phyloP scores from a whole-genome alignment of 2,329 filamentous ascomycete species.

The Neurospora sp. region DNA sequence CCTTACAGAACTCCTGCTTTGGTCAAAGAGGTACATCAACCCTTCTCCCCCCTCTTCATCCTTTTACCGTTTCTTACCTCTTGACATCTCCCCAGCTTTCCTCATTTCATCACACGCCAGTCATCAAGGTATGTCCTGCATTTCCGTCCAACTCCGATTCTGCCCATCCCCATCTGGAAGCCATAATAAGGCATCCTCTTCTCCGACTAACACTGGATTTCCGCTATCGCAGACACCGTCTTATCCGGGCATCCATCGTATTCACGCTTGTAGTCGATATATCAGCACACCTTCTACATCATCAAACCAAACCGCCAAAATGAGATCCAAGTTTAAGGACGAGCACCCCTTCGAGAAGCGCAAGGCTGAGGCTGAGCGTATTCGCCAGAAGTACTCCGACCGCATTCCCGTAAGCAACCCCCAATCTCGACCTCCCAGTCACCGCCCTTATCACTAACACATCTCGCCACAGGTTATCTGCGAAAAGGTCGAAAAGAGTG shows the following conservation, averaged over 20 bases:
- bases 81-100: background rate
- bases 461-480: constrained; percentile 70
- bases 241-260: background rate
- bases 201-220: background rate
- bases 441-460: constrained; percentile 1
- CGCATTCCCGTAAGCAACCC: constrained; percentile 78
- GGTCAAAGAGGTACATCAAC: background rate
- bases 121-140: background rate
- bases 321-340: constrained; percentile 99
- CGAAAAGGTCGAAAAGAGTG: constrained; percentile 98
- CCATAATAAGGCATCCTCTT: background rate
- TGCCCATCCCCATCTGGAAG: background rate
- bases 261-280: background rate
- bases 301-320: constrained; percentile 41
- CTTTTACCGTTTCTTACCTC: background rate
- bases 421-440: background rate
- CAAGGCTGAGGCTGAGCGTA: constrained; percentile 99
- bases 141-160: background rate
- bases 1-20: background rate
- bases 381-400: constrained; percentile 97
- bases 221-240: background rate
- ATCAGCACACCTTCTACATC: constrained; percentile 1
- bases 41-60: background rate
- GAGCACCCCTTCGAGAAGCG: constrained; percentile 99
- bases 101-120: background rate